Evolutionary conservation across 1,284 basidiomycete genomes (phyloP), one percentile per base, ranked within the genome.

Genomic region (Phlebopus sp.): DNA sequence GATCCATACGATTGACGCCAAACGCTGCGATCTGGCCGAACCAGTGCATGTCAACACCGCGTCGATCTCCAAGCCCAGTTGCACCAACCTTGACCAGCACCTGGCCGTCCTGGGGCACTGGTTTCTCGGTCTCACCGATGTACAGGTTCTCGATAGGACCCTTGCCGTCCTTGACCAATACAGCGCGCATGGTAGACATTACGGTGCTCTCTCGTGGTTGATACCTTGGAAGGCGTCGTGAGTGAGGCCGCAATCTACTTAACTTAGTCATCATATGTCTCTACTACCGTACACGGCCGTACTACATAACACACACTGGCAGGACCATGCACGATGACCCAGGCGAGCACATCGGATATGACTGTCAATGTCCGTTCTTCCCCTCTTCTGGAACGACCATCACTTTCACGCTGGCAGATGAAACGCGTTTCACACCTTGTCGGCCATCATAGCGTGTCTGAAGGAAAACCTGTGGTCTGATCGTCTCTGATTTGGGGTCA

Each of bases 1-100:
- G 77, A 64, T 96, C 93, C 91, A 93, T 88, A 19, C 92, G 78
- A 69, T 96, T 96, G 50, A 95, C 66, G 13, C 91, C 92, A 63
- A 95, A 95, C 0, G 84, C 84, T 60, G 81, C 82, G 58, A 88
- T 73, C 87, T 86, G 51, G 32, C 27, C 27, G 27, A 29, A 29
- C 39, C 47, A 25, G 49, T 35, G 29, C 34, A 45, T 30, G 25
- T 44, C 31, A 21, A 35, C 11, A 31, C 41, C 57, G 17, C 29
- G 25, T 39, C 14, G 23, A 34, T 15, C 42, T 18, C 21, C 2
- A 32, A 32, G 30, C n/a, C 23, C 36, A 32, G 25, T 6, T 4
- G 15, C 3, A 54, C 71, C 39, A 46, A 84, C 90, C 75, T 90
- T 83, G 51, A 96, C 86, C 25, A 92, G 74, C 1, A 93, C 86